phyloP scores from a whole-genome alignment of 2,329 filamentous ascomycete species.

The Clonostachys byssicola region DNA sequence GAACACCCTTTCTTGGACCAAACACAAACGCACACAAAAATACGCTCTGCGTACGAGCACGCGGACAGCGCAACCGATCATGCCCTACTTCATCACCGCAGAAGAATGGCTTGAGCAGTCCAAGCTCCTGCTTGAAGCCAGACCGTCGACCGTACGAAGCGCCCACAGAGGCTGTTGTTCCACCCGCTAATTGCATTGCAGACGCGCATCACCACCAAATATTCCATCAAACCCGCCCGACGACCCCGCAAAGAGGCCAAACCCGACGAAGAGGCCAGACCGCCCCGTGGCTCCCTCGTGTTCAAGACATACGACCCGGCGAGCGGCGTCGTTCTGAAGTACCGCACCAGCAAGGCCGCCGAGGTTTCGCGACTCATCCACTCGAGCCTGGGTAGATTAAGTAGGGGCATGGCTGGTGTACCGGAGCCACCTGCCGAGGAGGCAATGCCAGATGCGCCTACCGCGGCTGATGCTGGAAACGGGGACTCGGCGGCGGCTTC shows the following conservation, averaged over 20 bases:
- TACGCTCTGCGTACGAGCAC: no score
- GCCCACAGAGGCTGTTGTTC: background rate
- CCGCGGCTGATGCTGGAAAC: slow-evolving; percentile 6
- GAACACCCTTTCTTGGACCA: no score
- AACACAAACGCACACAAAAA: no score
- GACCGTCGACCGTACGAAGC: slow-evolving; percentile 70
- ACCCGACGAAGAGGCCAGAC: slow-evolving; percentile 27
- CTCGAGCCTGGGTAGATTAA: slow-evolving; percentile 69
- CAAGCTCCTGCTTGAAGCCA: slow-evolving; percentile 76
- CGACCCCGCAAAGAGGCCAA: slow-evolving; percentile 11
- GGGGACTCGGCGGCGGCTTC: slow-evolving; percentile 9
- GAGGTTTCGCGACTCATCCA: slow-evolving; percentile 79
- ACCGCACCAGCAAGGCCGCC: slow-evolving; percentile 83
- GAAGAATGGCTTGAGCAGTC: slow-evolving; percentile 93
- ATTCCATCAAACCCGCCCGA: slow-evolving; percentile 59
- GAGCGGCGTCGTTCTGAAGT: slow-evolving; percentile 82
- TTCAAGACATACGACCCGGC: slow-evolving; percentile 87
- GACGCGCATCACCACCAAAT: slow-evolving; percentile 91
- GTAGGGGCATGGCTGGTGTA: slow-evolving; percentile 61
- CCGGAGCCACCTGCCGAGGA: slow-evolving; percentile 34
- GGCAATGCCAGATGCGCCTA: slow-evolving; percentile 32
- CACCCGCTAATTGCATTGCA: slow-evolving; percentile 27
- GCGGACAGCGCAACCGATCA: slow-evolving; percentile 24
- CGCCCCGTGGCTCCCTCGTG: slow-evolving; percentile 66
- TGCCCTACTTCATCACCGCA: slow-evolving; percentile 80